Conservation (phyloP, 108 stramenopile species). For the Cyclotella distinguenda region DNA sequence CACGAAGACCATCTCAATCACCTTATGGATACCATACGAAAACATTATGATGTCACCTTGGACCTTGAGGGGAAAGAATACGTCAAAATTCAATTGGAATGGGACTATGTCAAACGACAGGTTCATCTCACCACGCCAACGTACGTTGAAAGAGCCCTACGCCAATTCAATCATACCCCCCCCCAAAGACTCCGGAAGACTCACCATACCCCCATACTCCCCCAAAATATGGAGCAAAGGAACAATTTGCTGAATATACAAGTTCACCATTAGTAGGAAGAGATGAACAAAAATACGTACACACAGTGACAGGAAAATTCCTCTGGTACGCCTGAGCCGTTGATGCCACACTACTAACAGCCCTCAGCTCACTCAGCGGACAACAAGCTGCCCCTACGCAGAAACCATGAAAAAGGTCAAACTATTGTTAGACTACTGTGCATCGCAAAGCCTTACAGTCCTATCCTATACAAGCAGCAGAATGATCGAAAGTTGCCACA, state of each 20-base stretch:
- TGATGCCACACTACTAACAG: not conserved
- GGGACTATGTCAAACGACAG: conserved; percentile 42
- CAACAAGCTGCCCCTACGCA: too few relatives aligned
- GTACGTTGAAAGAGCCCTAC: conserved; percentile 39
- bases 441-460: too few relatives aligned
- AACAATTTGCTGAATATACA: not conserved
- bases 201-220: not conserved
- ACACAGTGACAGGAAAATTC: not conserved
- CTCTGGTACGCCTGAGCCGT: conserved; percentile 5
- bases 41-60: conserved; percentile 18
- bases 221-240: not conserved
- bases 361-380: too few relatives aligned
- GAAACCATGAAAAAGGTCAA: too few relatives aligned
- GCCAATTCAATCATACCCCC: conserved; percentile 30
- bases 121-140: conserved; percentile 46
- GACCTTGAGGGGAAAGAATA: conserved; percentile 33
- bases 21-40: conserved; percentile 22
- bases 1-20: conserved; percentile 30
- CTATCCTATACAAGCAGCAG: too few relatives aligned
- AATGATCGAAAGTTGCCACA: too few relatives aligned
- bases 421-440: too few relatives aligned
- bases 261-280: conserved; percentile 40
- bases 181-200: conserved; percentile 15
- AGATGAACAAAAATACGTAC: conserved; percentile 46
- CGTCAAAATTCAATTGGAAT: conserved; percentile 34